Conservation (phyloP, 306 rosid genomes). For the Acacia crassicarpa region DNA sequence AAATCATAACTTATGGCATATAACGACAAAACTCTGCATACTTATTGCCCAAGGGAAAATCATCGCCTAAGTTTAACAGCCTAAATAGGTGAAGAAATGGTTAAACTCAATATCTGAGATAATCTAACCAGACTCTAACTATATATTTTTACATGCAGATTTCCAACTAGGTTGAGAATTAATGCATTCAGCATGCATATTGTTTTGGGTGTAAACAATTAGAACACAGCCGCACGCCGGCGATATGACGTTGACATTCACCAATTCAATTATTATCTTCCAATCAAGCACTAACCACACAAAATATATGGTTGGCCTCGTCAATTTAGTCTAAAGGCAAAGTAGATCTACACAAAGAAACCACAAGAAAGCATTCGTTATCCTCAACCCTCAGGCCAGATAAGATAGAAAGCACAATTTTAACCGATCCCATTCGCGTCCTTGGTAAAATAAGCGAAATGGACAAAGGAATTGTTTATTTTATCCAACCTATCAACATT, state of each 20-base stretch:
- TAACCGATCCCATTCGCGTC: not conserved
- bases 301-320: not conserved
- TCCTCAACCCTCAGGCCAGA: not conserved
- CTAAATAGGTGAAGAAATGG: not conserved
- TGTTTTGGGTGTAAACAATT: not conserved
- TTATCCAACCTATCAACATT: conserved; percentile 15
- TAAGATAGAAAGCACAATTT: not conserved
- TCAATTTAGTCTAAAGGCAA: not conserved
- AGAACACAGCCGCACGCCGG: no score
- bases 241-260: not conserved
- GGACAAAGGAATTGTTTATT: not conserved
- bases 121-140: not conserved
- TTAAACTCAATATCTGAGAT: not conserved
- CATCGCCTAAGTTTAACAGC: not conserved
- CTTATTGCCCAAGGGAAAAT: not conserved
- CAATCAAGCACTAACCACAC: not conserved
- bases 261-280: conserved; percentile 20
- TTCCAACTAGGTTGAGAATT: not conserved
- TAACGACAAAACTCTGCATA: not conserved
- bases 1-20: not conserved
- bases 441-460: not conserved
- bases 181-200: not conserved
- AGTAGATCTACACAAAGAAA: conserved; percentile 21
- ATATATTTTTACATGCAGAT: not conserved
- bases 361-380: conserved; percentile 7